Evolutionary conservation across 1,284 basidiomycete species (phyloP).

Genomic region (Cryptococcus depauperatus): DNA sequence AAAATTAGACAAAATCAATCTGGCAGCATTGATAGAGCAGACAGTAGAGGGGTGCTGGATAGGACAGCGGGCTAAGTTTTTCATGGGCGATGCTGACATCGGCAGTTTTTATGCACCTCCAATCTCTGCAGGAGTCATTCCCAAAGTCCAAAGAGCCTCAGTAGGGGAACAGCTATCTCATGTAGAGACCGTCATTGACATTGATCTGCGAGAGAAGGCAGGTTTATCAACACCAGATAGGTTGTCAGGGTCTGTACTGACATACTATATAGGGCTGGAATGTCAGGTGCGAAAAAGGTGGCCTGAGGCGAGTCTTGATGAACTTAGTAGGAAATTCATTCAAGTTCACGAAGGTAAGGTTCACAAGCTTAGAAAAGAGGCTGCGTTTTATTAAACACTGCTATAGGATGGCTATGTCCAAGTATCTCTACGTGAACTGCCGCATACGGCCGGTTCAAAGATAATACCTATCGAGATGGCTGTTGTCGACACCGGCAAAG

Average conservation of each 20-base stretch:
- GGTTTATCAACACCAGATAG: slow-evolving; percentile 18
- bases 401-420: slow-evolving; percentile 75
- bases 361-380: not conserved
- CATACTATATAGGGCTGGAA: slow-evolving; percentile 69
- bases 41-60: slow-evolving; percentile 94
- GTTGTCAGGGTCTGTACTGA: no score
- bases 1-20: slow-evolving; percentile 62
- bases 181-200: slow-evolving; percentile 73
- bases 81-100: slow-evolving; percentile 62
- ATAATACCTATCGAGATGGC: slow-evolving; percentile 72
- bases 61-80: slow-evolving; percentile 73
- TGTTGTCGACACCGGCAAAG: slow-evolving; percentile 87
- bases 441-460: slow-evolving; percentile 51
- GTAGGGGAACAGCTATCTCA: slow-evolving; percentile 36
- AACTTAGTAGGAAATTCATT: slow-evolving; percentile 91
- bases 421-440: slow-evolving; percentile 69
- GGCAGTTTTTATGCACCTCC: slow-evolving; percentile 83
- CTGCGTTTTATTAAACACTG: not conserved
- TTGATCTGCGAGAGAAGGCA: slow-evolving; percentile 63
- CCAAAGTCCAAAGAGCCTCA: slow-evolving; percentile 50
- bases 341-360: slow-evolving; percentile 70
- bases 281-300: slow-evolving; percentile 82
- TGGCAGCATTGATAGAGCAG: slow-evolving; percentile 86
- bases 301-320: slow-evolving; percentile 85
- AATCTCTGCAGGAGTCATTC: slow-evolving; percentile 17